Conservation (phyloP, 164 flowering plant species). For the Chloranthus sessilifolius region DNA sequence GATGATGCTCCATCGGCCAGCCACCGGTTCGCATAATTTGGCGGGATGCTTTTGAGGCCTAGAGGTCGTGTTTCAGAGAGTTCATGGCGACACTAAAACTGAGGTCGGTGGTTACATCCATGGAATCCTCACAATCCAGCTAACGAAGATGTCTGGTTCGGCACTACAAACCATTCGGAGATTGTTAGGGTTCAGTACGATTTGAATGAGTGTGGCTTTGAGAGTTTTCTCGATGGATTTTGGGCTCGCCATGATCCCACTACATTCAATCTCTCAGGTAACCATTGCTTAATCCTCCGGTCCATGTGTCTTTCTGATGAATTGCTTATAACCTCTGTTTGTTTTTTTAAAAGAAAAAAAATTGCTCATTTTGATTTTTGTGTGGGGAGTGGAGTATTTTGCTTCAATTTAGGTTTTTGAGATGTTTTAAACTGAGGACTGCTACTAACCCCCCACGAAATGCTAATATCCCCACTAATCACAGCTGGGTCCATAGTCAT, state of each 20-base stretch:
- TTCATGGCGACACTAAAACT: conserved; percentile 69
- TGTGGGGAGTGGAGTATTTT: too few relatives aligned
- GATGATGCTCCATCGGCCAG: conserved; percentile 70
- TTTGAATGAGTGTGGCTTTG: conserved; percentile 64
- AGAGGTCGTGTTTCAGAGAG: conserved; percentile 80
- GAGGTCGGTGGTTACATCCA: conserved; percentile 90
- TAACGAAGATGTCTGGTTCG: conserved; percentile 71
- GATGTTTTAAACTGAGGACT: too few relatives aligned
- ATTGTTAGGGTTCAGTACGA: conserved; percentile 85
- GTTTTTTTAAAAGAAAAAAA: too few relatives aligned
- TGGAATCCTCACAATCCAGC: conserved; percentile 62
- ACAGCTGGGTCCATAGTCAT: too few relatives aligned
- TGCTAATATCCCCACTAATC: too few relatives aligned
- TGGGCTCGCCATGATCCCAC: conserved; percentile 92
- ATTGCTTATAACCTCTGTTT: too few relatives aligned
- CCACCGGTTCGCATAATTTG: conserved; percentile 69
- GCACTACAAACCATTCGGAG: conserved; percentile 72
- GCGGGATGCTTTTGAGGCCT: conserved; percentile 94
- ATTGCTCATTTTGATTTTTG: too few relatives aligned
- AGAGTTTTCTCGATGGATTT: conserved; percentile 57
- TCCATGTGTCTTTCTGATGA: too few relatives aligned
- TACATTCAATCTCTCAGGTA: conserved; percentile 85
- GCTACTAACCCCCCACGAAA: too few relatives aligned
- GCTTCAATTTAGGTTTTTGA: too few relatives aligned
- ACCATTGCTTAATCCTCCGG: too few relatives aligned